Conservation (phyloP, 768 basidiomycete species). For the Kwoniella heveanensis region DNA sequence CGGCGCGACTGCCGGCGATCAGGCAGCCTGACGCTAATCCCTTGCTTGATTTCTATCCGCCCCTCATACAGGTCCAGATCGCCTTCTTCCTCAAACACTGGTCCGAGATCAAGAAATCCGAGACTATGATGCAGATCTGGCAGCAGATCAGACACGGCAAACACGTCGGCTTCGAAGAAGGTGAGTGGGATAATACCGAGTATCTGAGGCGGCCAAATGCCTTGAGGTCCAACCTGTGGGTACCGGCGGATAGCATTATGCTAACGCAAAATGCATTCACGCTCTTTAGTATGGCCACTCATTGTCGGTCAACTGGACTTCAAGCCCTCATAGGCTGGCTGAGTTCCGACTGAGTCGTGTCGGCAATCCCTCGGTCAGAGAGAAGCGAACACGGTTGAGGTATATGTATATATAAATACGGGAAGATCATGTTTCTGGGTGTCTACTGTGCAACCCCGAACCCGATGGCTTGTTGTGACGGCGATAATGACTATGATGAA, state of each 20-base stretch:
- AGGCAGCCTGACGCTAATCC: background rate
- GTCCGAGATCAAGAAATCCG: conserved; percentile 79
- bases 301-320: conserved; percentile 49
- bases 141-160: conserved; percentile 78
- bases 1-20: too few relatives aligned
- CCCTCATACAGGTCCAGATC: conserved; percentile 63
- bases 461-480: too few relatives aligned
- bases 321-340: conserved; percentile 35
- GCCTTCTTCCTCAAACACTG: conserved; percentile 79
- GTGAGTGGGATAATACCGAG: conserved; percentile 35
- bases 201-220: too few relatives aligned
- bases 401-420: too few relatives aligned
- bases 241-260: background rate
- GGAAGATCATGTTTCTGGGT: too few relatives aligned
- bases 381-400: too few relatives aligned
- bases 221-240: too few relatives aligned
- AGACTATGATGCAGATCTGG: conserved; percentile 80
- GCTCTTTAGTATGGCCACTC: conserved; percentile 43
- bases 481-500: too few relatives aligned
- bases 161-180: conserved; percentile 83
- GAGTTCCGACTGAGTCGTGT: too few relatives aligned
- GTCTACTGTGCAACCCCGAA: too few relatives aligned
- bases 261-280: conserved; percentile 5
- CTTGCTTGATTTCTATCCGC: background rate
- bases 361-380: too few relatives aligned